Evolutionary conservation across 2,329 filamentous ascomycete species (phyloP).

Genomic region (Penicillium sp.): DNA sequence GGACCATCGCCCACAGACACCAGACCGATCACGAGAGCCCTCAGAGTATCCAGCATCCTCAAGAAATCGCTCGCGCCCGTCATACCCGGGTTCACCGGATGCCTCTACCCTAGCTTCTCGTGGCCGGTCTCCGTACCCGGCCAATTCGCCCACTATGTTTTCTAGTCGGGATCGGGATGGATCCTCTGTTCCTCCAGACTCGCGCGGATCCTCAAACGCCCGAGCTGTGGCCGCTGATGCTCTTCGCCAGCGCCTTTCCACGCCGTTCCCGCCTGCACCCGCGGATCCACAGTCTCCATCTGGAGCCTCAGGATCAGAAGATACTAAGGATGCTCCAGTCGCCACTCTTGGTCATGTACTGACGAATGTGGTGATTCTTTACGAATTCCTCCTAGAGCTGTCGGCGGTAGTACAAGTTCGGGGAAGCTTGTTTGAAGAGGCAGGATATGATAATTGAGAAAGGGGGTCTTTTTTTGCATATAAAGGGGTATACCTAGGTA

Average conservation of each 20-base stretch:
- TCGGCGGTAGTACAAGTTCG: slow-evolving; percentile 73
- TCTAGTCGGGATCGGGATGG: slow-evolving; percentile 29
- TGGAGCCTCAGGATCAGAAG: slow-evolving; percentile 10
- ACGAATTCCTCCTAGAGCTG: slow-evolving; percentile 77
- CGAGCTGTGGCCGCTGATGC: slow-evolving; percentile 31
- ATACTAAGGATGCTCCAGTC: slow-evolving; percentile 41
- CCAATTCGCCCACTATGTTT: slow-evolving; percentile 6
- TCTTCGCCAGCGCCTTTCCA: slow-evolving; percentile 37
- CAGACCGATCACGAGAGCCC: slow-evolving; percentile 21
- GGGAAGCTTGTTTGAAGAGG: slow-evolving; percentile 73
- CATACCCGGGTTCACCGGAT: slow-evolving; percentile 24
- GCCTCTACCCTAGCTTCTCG: slow-evolving; percentile 14
- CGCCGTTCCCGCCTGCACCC: slow-evolving; percentile 28
- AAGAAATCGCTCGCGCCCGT: slow-evolving; percentile 20
- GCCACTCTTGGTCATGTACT: slow-evolving; percentile 75
- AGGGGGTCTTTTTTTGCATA: not conserved
- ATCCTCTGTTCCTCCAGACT: slow-evolving; percentile 22
- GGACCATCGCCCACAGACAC: slow-evolving; percentile 27
- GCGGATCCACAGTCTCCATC: not conserved
- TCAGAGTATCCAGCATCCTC: slow-evolving; percentile 26
- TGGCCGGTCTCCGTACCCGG: slow-evolving; percentile 19
- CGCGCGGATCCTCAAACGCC: slow-evolving; percentile 28
- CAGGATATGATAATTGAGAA: slow-evolving; percentile 53
- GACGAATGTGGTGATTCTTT: slow-evolving; percentile 75
- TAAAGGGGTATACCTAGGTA: not conserved